phyloP scores from a whole-genome alignment of 768 basidiomycete species.

The Lyophyllum semitale region DNA sequence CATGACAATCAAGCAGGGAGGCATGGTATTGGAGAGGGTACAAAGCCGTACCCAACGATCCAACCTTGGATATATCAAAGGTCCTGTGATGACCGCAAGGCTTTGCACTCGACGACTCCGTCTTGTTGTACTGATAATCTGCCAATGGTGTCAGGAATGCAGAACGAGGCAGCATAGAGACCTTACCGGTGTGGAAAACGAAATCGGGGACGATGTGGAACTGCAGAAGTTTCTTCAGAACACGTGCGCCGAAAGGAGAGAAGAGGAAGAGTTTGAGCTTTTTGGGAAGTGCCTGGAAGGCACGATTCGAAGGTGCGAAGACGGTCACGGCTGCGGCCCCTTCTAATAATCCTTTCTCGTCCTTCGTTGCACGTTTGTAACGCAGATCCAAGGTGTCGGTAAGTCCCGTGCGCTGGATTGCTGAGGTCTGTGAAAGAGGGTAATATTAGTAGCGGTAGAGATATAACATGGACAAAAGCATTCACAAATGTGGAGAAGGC shows the following conservation, averaged over 20 bases:
- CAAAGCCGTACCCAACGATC: neutral
- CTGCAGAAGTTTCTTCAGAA: conserved; percentile 53
- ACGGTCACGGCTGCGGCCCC: conserved; percentile 50
- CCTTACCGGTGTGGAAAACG: conserved; percentile 52
- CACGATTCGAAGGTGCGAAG: conserved; percentile 57
- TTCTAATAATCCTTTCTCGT: conserved; percentile 38
- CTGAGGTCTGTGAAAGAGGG: conserved; percentile 45
- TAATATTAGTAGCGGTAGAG: neutral
- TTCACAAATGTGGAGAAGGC: conserved; percentile 53
- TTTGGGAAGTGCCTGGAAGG: conserved; percentile 48
- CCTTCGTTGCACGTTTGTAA: conserved; percentile 36
- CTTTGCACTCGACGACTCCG: conserved; percentile 4
- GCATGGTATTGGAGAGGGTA: conserved; percentile 1
- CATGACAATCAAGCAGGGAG: neutral
- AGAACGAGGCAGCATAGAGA: neutral
- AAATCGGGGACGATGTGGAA: conserved; percentile 57
- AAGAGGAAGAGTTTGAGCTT: conserved; percentile 57
- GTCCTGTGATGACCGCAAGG: neutral
- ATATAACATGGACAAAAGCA: neutral
- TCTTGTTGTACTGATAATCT: conserved; percentile 35
- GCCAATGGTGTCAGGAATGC: neutral
- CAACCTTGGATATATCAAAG: conserved; percentile 7
- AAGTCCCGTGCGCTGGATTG: conserved; percentile 52
- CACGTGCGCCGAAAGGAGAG: conserved; percentile 55
- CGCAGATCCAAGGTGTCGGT: conserved; percentile 48